Percentiles rank a stretch among this genome's conserved stretches.
Conservation (phyloP, 2,329 filamentous ascomycete species). For the Ciborinia camelliae region DNA sequence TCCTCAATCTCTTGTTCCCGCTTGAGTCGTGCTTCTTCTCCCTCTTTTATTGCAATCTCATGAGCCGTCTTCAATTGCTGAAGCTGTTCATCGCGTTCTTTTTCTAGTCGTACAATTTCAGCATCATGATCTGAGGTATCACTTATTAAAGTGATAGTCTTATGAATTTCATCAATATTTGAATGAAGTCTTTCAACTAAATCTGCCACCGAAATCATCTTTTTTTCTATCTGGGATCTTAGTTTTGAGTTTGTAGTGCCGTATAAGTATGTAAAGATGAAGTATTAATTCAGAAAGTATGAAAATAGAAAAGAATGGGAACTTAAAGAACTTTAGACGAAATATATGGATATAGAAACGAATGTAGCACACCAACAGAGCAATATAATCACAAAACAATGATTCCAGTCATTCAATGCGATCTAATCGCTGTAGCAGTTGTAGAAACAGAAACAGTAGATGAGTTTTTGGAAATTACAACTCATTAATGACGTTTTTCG, state of each 20-base stretch:
- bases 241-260: neutral
- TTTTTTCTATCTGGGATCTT: neutral
- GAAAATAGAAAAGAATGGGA: neutral
- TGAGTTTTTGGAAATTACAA: neutral
- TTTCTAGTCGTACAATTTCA: constrained; percentile 28
- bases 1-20: constrained; percentile 24
- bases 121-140: constrained; percentile 30
- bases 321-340: constrained; percentile 7
- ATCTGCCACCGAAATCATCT: constrained; percentile 24
- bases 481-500: constrained; percentile 8
- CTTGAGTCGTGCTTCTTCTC: constrained; percentile 20
- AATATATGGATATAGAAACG: constrained; percentile 11
- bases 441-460: neutral
- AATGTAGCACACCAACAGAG: neutral
- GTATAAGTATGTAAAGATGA: constrained; percentile 2
- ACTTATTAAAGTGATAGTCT: constrained; percentile 27
- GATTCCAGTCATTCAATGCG: constrained; percentile 7
- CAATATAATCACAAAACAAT: neutral
- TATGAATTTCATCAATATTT: constrained; percentile 34
- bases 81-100: constrained; percentile 29
- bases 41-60: constrained; percentile 22
- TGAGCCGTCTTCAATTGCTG: constrained; percentile 25
- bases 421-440: neutral
- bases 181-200: constrained; percentile 31
- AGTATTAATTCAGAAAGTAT: neutral